These are phyloP conservation scores for Ajuga reptans DNA, from an alignment of 305 asterid genomes.

Conservation along the genomic window DNA sequence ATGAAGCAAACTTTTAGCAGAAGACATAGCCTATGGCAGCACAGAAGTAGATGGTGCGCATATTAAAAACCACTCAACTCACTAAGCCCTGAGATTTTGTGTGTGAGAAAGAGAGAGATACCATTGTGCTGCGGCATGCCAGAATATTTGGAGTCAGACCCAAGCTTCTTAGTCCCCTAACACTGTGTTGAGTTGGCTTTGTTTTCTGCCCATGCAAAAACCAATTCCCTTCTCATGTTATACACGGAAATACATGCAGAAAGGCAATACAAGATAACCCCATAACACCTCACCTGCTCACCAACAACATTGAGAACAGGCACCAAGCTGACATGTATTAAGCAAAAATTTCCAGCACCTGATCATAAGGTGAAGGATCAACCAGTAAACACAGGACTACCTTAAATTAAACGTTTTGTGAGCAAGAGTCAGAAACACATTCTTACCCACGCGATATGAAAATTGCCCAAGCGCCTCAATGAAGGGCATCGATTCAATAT, in stretches of 20 bases:
- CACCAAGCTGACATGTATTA: slow-evolving; percentile 85
- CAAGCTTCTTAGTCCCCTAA: slow-evolving; percentile 77
- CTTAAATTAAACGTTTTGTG: background rate
- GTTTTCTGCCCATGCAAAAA: slow-evolving; percentile 61
- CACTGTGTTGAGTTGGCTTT: slow-evolving; percentile 93
- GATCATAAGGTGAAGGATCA: slow-evolving; percentile 21
- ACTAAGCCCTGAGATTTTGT: background rate
- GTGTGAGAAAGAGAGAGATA: slow-evolving; percentile 24
- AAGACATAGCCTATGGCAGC: background rate
- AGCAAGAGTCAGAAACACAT: background rate
- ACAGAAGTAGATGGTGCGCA: background rate
- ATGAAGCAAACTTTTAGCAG: slow-evolving; percentile 21
- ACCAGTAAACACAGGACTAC: slow-evolving; percentile 3
- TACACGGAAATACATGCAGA: slow-evolving; percentile 8
- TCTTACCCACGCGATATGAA: slow-evolving; percentile 57
- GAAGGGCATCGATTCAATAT: slow-evolving; percentile 75
- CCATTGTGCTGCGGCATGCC: slow-evolving; percentile 91
- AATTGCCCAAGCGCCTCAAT: slow-evolving; percentile 76
- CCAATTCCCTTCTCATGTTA: slow-evolving; percentile 11
- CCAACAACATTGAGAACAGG: slow-evolving; percentile 82
- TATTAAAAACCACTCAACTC: too few species aligned
- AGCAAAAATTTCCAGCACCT: slow-evolving; percentile 87
- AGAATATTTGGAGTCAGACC: slow-evolving; percentile 77
- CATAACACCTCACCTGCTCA: slow-evolving; percentile 55
- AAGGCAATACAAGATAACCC: slow-evolving; percentile 7